phyloP scores from a whole-genome alignment of 2,329 filamentous ascomycete genomes.

The Truncatella angustata region DNA sequence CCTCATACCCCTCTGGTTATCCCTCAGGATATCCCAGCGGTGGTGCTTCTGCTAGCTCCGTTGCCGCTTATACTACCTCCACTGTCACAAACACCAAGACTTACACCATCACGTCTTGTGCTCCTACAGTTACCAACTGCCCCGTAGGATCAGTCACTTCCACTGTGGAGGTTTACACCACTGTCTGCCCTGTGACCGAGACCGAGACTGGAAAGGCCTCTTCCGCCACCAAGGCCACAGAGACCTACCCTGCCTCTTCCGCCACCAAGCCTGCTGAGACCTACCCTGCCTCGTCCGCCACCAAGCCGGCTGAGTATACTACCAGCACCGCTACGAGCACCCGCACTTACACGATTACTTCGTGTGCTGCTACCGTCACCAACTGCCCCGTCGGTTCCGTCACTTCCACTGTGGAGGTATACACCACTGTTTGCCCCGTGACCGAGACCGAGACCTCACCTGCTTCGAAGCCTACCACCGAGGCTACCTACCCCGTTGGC shows the following conservation, averaged over 20 bases:
- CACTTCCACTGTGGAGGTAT: too few species aligned
- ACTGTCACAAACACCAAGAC: too few species aligned
- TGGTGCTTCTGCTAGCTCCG: background rate
- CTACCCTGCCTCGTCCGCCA: too few species aligned
- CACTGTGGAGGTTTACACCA: background rate
- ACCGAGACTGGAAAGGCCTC: background rate
- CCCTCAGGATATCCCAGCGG: slow-evolving; percentile 14
- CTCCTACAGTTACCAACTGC: slow-evolving; percentile 27
- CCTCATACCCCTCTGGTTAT: slow-evolving; percentile 26
- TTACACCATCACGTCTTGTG: slow-evolving; percentile 32
- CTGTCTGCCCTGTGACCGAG: slow-evolving; percentile 2
- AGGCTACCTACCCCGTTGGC: too few species aligned
- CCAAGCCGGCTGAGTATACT: too few species aligned
- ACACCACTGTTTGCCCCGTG: too few species aligned
- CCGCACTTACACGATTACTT: too few species aligned
- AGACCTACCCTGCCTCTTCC: background rate
- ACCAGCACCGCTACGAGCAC: too few species aligned
- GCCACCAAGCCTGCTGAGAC: too few species aligned
- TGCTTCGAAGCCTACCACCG: too few species aligned
- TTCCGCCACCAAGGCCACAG: background rate
- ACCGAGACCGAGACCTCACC: background rate
- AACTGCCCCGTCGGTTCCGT: too few species aligned
- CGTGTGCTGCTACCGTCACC: too few species aligned
- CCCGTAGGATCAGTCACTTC: slow-evolving; percentile 26
- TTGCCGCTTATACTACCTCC: slow-evolving; percentile 20